Conservation (phyloP, 169 alveolate species). For the Babesia gibsoni region DNA sequence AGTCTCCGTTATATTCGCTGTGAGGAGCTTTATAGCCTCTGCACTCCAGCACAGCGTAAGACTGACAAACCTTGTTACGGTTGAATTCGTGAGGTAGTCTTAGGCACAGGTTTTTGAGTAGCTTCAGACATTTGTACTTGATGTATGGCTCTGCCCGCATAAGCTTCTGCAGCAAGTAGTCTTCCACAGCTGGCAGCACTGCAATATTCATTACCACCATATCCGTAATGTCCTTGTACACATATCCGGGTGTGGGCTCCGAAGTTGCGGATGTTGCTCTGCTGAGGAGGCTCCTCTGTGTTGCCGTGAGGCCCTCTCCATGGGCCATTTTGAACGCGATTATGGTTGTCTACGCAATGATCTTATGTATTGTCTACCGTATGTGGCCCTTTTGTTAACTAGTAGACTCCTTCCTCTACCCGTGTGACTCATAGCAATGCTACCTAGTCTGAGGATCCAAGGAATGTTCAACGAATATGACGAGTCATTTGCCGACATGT, state of each 20-base stretch:
- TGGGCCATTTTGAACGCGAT: conserved; percentile 13
- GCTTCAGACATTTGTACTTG: conserved; percentile 68
- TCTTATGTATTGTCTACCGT: not conserved
- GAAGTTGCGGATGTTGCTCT: conserved; percentile 71
- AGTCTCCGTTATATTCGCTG: conserved; percentile 53
- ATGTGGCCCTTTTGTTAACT: not conserved
- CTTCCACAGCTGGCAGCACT: conserved; percentile 59
- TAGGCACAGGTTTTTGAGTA: conserved; percentile 68
- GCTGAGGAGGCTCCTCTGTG: conserved; percentile 54
- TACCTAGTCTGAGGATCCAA: no score
- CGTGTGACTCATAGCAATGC: no score
- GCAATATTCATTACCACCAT: conserved; percentile 52
- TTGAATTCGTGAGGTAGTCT: conserved; percentile 58
- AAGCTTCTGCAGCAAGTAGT: conserved; percentile 65
- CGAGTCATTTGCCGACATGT: no score
- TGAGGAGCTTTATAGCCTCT: conserved; percentile 48
- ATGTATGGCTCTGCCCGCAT: conserved; percentile 67
- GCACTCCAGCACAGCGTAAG: conserved; percentile 31
- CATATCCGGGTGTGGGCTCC: conserved; percentile 76
- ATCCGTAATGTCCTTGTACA: conserved; percentile 71
- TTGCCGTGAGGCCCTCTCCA: conserved; percentile 26
- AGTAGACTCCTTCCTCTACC: not conserved
- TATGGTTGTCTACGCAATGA: not conserved
- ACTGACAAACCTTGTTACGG: conserved; percentile 48
- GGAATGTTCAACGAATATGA: no score